Percentiles rank a stretch among this genome's conserved stretches.
Conservation (phyloP, 2,329 filamentous ascomycete genomes). For the Chaetothyriales sp. region DNA sequence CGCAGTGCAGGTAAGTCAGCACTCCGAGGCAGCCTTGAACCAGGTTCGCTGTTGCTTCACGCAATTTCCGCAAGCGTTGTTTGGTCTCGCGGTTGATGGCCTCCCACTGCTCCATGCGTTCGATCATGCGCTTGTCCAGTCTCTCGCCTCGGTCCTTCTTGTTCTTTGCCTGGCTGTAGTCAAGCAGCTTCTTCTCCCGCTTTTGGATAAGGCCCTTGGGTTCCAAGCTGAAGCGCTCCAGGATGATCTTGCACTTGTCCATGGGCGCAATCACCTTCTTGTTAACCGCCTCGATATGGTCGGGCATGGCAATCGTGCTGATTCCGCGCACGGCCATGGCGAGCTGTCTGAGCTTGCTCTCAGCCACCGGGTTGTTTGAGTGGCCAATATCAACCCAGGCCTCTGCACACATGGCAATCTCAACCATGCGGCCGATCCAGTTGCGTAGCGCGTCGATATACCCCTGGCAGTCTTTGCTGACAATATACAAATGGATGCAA, state of each 20-base stretch:
- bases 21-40: conserved; percentile 70
- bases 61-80: conserved; percentile 76
- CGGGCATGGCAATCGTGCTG: conserved; percentile 64
- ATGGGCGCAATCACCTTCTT: conserved; percentile 3
- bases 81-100: conserved; percentile 87
- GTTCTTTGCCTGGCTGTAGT: conserved; percentile 69
- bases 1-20: conserved; percentile 68
- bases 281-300: conserved; percentile 49
- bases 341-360: conserved; percentile 88
- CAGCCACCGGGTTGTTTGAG: conserved; percentile 64
- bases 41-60: conserved; percentile 62
- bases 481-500: conserved; percentile 80
- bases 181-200: conserved; percentile 76
- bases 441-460: conserved; percentile 69
- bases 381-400: conserved; percentile 56
- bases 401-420: conserved; percentile 69
- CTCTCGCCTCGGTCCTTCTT: conserved; percentile 70
- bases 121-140: conserved; percentile 67
- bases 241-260: conserved; percentile 8
- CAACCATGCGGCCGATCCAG: conserved; percentile 68
- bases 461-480: conserved; percentile 83
- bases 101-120: conserved; percentile 75
- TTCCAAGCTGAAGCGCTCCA: conserved; percentile 15
- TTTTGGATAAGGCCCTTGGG: conserved; percentile 86
- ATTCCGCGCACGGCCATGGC: conserved; percentile 77